Base-by-base conservation (phyloP, 352 stramenopile genomes). In the Globisporangium spiculum region DNA sequence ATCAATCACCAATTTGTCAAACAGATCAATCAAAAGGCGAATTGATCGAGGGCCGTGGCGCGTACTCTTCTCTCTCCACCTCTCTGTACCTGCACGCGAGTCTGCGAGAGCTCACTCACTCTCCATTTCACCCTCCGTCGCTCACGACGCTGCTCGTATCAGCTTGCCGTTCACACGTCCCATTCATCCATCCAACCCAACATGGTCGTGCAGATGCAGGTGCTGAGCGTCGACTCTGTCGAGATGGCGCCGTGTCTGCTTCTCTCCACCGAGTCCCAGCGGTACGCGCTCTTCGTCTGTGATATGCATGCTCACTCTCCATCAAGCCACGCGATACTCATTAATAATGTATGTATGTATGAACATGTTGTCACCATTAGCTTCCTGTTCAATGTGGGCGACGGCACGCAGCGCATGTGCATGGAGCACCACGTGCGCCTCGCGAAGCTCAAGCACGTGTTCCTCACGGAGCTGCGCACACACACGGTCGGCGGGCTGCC, bases 401-500 rank as follows among this genome's bases (percentile, higher is more conserved):
- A 97, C 71, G 91, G 91, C 66, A 95, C 79, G 8, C 91, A 97
- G 70, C 81, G 91, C 30, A 78, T 97, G 72, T 97, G 88, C 75
- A 97, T 96, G 88, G 91, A 97, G 78, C 91, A 97, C 76, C 86
- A 94, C 74, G 81, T 97, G 67, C 86, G 90, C 18, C 72, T 97
- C 16, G 83, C 75, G 6, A 97, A 96, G 72, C 68, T 96, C 30
- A 76, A 89, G 63, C 74, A 91, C 54, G 79, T 97, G 5, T 96
- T 97, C 66, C 76, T 97, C 27, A 97, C 90, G 3, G 78, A 97
- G 71, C 71, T 97, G 46, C 77, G 76, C 12, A 67, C 88, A 10
- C 78, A 94, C 57, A 91, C 84, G n/a, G 60, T 97, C 1, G 89
- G 91, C 24, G 91, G 91, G 1, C 70, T 97, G 16, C 90, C 91